phyloP scores from a whole-genome alignment of 148 eudicot genomes.

The Rhododendron ferrugineum region DNA sequence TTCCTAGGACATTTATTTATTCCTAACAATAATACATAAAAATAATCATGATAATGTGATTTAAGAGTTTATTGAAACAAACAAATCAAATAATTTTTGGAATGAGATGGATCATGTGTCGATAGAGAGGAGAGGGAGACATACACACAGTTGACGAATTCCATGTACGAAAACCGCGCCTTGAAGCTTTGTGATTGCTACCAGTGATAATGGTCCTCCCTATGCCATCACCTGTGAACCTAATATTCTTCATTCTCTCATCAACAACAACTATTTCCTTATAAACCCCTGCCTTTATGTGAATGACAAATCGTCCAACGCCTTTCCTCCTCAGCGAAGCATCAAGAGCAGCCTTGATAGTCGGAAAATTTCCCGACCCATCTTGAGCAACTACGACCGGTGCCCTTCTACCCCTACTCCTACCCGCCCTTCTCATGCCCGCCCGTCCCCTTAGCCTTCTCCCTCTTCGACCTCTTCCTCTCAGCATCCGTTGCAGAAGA shows the following conservation, averaged over 20 bases:
- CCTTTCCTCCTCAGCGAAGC: slow-evolving; percentile 15
- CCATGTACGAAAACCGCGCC: slow-evolving; percentile 8
- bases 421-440: neutral
- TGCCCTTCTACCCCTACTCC: neutral
- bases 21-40: neutral
- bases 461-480: neutral
- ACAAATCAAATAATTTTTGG: neutral
- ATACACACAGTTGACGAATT: slow-evolving; percentile 45
- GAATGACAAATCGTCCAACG: slow-evolving; percentile 28
- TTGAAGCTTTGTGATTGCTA: slow-evolving; percentile 21
- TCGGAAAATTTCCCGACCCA: slow-evolving; percentile 44
- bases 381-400: slow-evolving; percentile 48
- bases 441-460: neutral
- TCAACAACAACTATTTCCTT: slow-evolving; percentile 25
- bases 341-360: slow-evolving; percentile 27
- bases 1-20: too few relatives aligned
- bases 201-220: slow-evolving; percentile 37
- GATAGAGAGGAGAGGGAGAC: neutral
- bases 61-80: neutral
- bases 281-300: slow-evolving; percentile 37
- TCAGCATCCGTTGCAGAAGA: neutral
- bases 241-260: slow-evolving; percentile 19
- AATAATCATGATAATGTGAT: too few relatives aligned
- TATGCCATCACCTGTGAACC: slow-evolving; percentile 47
- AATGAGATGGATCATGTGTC: neutral